Conservation (phyloP, 495 filamentous ascomycete genomes). For the Aspergillus egyptiacus region DNA sequence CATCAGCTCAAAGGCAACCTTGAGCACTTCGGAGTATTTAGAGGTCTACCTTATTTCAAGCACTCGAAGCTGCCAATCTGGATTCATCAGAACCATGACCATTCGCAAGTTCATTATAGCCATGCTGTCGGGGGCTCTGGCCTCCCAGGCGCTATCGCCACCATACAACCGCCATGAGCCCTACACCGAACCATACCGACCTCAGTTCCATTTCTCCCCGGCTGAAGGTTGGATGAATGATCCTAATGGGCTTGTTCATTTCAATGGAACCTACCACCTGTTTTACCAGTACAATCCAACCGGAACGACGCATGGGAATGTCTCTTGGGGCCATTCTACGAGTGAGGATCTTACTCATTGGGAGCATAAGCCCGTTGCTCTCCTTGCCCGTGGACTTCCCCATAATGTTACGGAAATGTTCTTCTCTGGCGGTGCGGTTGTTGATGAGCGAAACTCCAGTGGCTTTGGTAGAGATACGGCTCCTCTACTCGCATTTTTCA, state of each 20-base stretch:
- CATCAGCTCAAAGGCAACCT: no score
- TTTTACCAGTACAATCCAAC: slow-evolving; percentile 40
- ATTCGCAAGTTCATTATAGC: neutral
- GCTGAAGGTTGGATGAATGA: slow-evolving; percentile 53
- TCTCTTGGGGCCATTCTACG: slow-evolving; percentile 41
- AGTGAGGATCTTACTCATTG: slow-evolving; percentile 37
- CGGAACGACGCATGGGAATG: slow-evolving; percentile 28
- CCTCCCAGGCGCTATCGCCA: neutral
- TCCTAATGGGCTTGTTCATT: slow-evolving; percentile 50
- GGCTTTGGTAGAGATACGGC: slow-evolving; percentile 48
- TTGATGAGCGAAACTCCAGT: slow-evolving; percentile 52
- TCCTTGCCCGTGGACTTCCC: slow-evolving; percentile 37
- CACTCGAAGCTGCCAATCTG: neutral
- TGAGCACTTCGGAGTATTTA: no score
- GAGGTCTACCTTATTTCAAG: no score
- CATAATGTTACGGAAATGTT: slow-evolving; percentile 42
- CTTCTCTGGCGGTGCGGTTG: slow-evolving; percentile 48
- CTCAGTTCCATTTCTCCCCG: slow-evolving; percentile 49
- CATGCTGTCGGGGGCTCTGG: neutral
- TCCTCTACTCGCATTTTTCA: slow-evolving; percentile 53
- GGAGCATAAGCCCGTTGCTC: slow-evolving; percentile 32
- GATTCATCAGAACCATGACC: neutral
- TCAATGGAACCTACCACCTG: slow-evolving; percentile 33
- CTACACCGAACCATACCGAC: slow-evolving; percentile 43
- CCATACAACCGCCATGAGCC: neutral